Conservation (phyloP, 2,329 filamentous ascomycete species). For the Aspergillus udagawae region DNA sequence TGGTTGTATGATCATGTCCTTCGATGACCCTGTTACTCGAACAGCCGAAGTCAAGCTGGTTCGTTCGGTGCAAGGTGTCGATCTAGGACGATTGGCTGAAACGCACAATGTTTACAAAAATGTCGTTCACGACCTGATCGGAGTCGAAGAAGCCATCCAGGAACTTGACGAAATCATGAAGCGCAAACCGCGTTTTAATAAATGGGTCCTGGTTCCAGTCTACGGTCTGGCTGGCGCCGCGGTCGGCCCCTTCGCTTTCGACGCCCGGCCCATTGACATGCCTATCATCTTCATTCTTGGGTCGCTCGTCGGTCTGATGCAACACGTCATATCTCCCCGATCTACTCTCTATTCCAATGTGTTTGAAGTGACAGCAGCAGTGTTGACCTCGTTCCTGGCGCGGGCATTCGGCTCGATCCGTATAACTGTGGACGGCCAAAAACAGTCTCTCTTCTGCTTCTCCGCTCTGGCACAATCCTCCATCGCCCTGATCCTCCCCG, state of each 20-base stretch:
- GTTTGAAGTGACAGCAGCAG: conserved; percentile 59
- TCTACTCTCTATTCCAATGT: conserved; percentile 64
- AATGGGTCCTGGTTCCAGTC: conserved; percentile 55
- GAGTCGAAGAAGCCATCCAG: conserved; percentile 39
- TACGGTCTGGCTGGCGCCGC: conserved; percentile 71
- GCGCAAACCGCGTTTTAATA: conserved; percentile 51
- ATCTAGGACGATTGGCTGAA: conserved; percentile 39
- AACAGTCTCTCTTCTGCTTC: conserved; percentile 58
- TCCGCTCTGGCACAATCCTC: conserved; percentile 64
- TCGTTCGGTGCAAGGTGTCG: conserved; percentile 36
- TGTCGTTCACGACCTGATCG: conserved; percentile 42
- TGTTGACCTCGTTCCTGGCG: conserved; percentile 64
- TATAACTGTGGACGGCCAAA: conserved; percentile 24
- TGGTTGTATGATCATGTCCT: conserved; percentile 55
- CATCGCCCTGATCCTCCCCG: conserved; percentile 65
- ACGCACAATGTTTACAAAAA: conserved; percentile 44
- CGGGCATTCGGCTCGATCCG: conserved; percentile 63
- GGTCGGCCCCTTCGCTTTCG: conserved; percentile 75
- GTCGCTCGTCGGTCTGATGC: conserved; percentile 66
- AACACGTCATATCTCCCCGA: conserved; percentile 68
- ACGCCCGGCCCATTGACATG: conserved; percentile 70
- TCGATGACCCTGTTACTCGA: conserved; percentile 52
- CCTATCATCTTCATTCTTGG: conserved; percentile 73
- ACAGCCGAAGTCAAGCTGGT: conserved; percentile 43
- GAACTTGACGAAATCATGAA: conserved; percentile 50